Base-by-base conservation (phyloP, 2,329 filamentous ascomycete genomes). In the Stagonosporopsis cucurbitacearum region DNA sequence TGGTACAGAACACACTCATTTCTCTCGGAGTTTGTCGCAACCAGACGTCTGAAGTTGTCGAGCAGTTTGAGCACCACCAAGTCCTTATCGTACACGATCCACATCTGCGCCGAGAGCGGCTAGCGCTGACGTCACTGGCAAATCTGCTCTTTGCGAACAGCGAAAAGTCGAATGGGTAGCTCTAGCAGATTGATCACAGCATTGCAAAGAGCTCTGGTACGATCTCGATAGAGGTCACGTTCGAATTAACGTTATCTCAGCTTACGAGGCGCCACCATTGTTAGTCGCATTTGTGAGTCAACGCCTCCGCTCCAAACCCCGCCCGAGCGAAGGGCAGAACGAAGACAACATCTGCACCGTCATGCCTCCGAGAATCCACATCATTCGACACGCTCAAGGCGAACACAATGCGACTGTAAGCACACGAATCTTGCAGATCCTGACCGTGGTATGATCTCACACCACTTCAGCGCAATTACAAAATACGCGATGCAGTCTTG, bases 401-500 rank as follows among this genome's bases (percentile, higher is more conserved):
- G 86, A 85, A 71, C 93, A 96, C 82, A 96, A 96, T 75, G 59
- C 65, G 17, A 70, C 67, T 17, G 71, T 72, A 61, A 46, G 66
- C 45, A 15, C 13, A n/a, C 12, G 20, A 22, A 30, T 13, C 11
- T 26, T 28, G n/a, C 28, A n/a, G 19, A 15, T 28, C 33, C 20
- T 11, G 12, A 32, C 17, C 8, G 5, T 22, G 11, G 7, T 8
- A 36, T 30, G 19, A 40, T 28, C 50, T 54, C 36, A 61, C 44
- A 36, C 84, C 95, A 69, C 81, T 69, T 60, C 68, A 79, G 23
- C 88, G 83, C 59, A 91, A 93, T 77, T 88, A 93, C 71, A 70
- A 78, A 58, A 79, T 96, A 36, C 87, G 74, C n/a, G 93, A 97
- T 70, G 92, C 93, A 1, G 79, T 85, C 56, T 84, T 96, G 50